A percentile compares a stretch with the other conserved stretches of the same genome.
phyloP scores from a whole-genome alignment of 202 grass and related monocot species.

The Dendrocalamus latiflorus region DNA sequence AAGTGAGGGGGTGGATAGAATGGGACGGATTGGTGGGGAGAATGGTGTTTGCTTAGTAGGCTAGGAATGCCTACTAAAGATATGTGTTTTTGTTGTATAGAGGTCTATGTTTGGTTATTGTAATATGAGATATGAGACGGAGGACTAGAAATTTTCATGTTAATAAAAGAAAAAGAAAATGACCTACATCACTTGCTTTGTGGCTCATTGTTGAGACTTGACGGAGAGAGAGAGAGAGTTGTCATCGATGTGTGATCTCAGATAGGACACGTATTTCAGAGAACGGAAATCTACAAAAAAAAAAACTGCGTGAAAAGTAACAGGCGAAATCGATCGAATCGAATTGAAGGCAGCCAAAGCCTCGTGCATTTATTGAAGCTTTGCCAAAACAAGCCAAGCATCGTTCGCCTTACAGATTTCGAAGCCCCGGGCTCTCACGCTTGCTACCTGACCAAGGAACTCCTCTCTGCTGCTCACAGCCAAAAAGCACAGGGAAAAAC shows the following conservation, averaged over 20 bases:
- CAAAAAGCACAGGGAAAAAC: not conserved
- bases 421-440: not conserved
- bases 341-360: not conserved
- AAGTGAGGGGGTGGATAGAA: too few species aligned
- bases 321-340: not conserved
- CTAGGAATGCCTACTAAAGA: too few species aligned
- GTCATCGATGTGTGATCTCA: not conserved
- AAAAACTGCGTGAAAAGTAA: not conserved
- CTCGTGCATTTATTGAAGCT: slow-evolving; percentile 14
- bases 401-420: not conserved
- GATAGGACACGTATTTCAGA: not conserved
- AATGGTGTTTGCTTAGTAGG: too few species aligned
- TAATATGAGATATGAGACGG: too few species aligned
- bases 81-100: too few species aligned
- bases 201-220: not conserved
- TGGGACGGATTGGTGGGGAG: too few species aligned
- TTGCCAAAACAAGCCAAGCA: slow-evolving; percentile 18
- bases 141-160: too few species aligned
- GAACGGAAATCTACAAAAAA: not conserved
- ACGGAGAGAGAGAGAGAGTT: not conserved
- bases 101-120: too few species aligned
- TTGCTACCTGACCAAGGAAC: not conserved
- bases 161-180: too few species aligned
- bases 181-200: not conserved
- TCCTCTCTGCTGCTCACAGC: not conserved